A percentile compares a stretch with the other conserved stretches of the same genome.
Conservation (phyloP, 805 yeast genomes). For the Saturnispora besseyi region DNA sequence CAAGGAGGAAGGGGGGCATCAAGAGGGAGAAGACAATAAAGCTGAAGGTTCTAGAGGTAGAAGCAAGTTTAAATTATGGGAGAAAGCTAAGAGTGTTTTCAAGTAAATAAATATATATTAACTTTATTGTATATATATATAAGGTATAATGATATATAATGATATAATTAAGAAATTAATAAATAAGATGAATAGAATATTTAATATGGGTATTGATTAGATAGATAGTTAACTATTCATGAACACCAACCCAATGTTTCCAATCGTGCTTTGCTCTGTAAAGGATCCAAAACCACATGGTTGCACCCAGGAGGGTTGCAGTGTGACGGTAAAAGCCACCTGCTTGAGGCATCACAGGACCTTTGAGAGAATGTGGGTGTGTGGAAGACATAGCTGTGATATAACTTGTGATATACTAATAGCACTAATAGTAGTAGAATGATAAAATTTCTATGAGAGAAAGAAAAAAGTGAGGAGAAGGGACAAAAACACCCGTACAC, state of each 20-base stretch:
- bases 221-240: neutral
- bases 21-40: neutral
- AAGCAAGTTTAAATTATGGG: slow-evolving; percentile 28
- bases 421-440: no score
- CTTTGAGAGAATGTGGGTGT: neutral
- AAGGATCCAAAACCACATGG: slow-evolving; percentile 85
- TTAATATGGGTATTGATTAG: no score
- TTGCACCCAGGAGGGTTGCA: slow-evolving; percentile 66
- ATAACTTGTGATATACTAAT: no score
- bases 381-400: neutral
- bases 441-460: neutral
- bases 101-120: slow-evolving; percentile 3
- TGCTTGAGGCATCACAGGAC: slow-evolving; percentile 42
- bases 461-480: neutral
- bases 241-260: slow-evolving; percentile 43
- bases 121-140: neutral
- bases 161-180: neutral
- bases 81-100: neutral
- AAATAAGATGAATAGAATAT: neutral
- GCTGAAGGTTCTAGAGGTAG: neutral
- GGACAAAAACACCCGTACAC: neutral
- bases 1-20: neutral
- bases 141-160: no score
- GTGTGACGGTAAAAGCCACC: slow-evolving; percentile 48
- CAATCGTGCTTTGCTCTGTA: slow-evolving; percentile 73